Evolutionary conservation across 768 basidiomycete species (phyloP), one percentile per base, ranked within the genome.

Genomic region (Obba rivulosa): DNA sequence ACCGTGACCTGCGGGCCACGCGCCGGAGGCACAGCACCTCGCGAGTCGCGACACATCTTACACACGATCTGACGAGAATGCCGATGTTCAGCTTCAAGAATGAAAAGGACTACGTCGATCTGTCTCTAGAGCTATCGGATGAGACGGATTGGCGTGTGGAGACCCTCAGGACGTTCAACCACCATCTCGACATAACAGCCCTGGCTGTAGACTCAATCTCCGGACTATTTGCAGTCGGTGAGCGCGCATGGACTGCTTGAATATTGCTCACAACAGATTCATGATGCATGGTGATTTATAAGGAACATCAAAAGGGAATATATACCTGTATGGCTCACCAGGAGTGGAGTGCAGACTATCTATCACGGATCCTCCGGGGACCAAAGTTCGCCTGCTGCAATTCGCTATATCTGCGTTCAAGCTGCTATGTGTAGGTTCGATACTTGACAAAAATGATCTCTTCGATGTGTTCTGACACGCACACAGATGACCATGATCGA

Each of bases 311-410:
- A 60, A 65, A n/a, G 90, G 92, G 0, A 48, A 61, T 1, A 73
- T 93, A 28, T 72, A 82, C 48, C 54, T 92, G 21, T 78, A 81
- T 53, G 92, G 92, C 2, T 72, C 77, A 4, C 76, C 83, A 2
- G 79, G 83, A 3, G 85, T 91, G 11, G 73, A 81, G 44, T 64
- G 64, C 38, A 74, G 63, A 45, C 59, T 85, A 25, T 60, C 58
- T 14, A 58, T 83, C 10, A 75, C 76, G 9, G 69, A 79, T 40
- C 62, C 68, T 10, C 58, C 66, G 17, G 64, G 66, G 22, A 57
- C 65, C 20, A 64, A 66, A 28, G 72, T 84, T 50, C 80, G 81
- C 57, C 78, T 84, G 50, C 65, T 91, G 17, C 75, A 77, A 24
- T 86, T 89, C 55, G 77, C 82, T 2, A 57, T 68, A 0, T 76